Percentiles rank a stretch among this genome's conserved stretches.
Conservation (phyloP, 176 grass and related monocot species). For the Oryza punctata region DNA sequence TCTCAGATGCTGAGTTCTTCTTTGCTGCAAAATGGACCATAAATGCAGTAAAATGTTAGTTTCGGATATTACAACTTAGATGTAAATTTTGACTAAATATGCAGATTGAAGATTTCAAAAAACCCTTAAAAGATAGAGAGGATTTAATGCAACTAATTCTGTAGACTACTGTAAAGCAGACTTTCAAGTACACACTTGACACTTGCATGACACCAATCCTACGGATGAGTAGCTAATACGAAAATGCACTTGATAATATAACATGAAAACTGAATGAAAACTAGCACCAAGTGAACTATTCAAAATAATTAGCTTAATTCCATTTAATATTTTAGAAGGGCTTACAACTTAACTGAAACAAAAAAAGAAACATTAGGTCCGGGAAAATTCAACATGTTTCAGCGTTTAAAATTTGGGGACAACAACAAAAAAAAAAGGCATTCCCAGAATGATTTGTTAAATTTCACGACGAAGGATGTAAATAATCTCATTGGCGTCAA, state of each 20-base stretch:
- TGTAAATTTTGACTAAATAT: neutral
- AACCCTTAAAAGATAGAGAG: neutral
- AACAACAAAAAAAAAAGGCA: neutral
- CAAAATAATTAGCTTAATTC: neutral
- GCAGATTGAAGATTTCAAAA: neutral
- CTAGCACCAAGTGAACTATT: neutral
- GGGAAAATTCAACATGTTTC: neutral
- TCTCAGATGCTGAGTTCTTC: constrained; percentile 52
- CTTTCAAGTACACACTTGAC: neutral
- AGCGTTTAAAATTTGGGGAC: neutral
- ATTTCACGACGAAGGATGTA: neutral
- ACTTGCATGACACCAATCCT: neutral
- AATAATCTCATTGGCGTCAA: neutral
- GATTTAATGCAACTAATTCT: neutral
- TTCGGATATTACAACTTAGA: neutral
- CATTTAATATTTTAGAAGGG: neutral
- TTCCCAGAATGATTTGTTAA: neutral
- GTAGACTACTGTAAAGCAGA: neutral
- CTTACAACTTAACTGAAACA: neutral
- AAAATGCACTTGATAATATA: neutral
- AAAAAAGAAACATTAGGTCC: neutral
- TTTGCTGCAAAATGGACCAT: constrained; percentile 52
- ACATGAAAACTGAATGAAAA: neutral
- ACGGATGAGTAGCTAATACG: neutral
- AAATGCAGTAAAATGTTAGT: neutral